phyloP scores from a whole-genome alignment of 495 filamentous ascomycete species.

The Aspergillus kassunensis region DNA sequence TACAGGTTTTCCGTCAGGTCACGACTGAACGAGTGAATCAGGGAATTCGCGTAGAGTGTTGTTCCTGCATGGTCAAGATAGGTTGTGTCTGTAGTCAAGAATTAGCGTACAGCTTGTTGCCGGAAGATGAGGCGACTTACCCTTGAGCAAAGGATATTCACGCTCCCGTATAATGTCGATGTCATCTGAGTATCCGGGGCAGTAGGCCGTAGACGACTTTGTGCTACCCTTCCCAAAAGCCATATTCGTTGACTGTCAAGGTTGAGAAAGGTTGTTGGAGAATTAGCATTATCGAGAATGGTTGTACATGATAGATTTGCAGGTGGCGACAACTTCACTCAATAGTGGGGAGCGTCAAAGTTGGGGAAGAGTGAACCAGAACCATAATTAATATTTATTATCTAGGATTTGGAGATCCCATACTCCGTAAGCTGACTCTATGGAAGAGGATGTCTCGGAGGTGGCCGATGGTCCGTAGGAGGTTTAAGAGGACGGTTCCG shows the following conservation, averaged over 20 bases:
- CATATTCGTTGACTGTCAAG: slow-evolving; percentile 4
- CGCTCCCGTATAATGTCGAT: slow-evolving; percentile 64
- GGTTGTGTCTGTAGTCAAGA: slow-evolving; percentile 51
- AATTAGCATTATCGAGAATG: not conserved
- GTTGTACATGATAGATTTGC: slow-evolving; percentile 2
- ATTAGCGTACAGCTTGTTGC: not conserved
- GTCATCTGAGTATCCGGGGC: slow-evolving; percentile 54
- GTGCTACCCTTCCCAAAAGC: not conserved
- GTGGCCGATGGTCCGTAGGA: slow-evolving; percentile 8
- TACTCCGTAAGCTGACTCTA: not conserved
- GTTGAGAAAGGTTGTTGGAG: not conserved
- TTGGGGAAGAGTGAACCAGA: slow-evolving; percentile 3
- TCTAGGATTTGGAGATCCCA: not conserved
- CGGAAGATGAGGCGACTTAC: slow-evolving; percentile 38
- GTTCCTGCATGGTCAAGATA: slow-evolving; percentile 96
- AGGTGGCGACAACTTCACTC: slow-evolving; percentile 7
- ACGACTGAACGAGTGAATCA: slow-evolving; percentile 69
- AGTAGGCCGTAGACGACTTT: slow-evolving; percentile 13
- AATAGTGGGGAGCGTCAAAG: slow-evolving; percentile 11
- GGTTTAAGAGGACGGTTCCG: slow-evolving; percentile 7
- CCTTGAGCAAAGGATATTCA: slow-evolving; percentile 84
- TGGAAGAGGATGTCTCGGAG: too few relatives aligned
- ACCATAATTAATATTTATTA: too few relatives aligned
- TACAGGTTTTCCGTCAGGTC: slow-evolving; percentile 77
- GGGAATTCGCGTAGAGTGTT: slow-evolving; percentile 73